Evolutionary conservation across 176 grass and related monocot species (phyloP).

Genomic region (Cenchrus fungigraminus): DNA sequence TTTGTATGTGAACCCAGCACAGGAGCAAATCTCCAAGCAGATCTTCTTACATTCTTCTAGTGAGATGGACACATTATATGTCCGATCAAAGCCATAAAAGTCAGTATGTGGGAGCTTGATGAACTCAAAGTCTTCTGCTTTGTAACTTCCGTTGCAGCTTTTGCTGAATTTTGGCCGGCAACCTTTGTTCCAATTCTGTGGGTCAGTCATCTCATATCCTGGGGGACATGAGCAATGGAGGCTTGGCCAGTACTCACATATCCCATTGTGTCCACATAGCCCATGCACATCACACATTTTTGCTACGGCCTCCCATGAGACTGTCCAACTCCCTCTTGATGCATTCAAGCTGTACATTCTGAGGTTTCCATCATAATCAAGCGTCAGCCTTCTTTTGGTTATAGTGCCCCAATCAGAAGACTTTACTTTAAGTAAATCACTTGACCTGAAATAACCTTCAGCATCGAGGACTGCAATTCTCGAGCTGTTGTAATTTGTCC

Average conservation of each 20-base stretch:
- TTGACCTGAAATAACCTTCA: constrained; percentile 57
- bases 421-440: constrained; percentile 49
- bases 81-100: constrained; percentile 64
- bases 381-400: constrained; percentile 44
- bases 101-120: constrained; percentile 48
- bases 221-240: constrained; percentile 45
- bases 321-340: not conserved
- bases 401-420: constrained; percentile 52
- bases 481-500: constrained; percentile 64
- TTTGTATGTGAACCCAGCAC: constrained; percentile 46
- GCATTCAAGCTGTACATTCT: constrained; percentile 7
- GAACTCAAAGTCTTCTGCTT: constrained; percentile 40
- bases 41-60: constrained; percentile 44
- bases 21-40: constrained; percentile 45
- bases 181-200: constrained; percentile 51
- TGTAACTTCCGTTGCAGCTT: constrained; percentile 30
- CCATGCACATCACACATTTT: constrained; percentile 52
- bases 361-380: constrained; percentile 7
- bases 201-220: constrained; percentile 52
- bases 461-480: constrained; percentile 55
- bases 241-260: constrained; percentile 47
- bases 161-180: constrained; percentile 47
- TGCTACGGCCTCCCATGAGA: constrained; percentile 54
- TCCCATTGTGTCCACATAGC: constrained; percentile 61
- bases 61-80: constrained; percentile 5